A percentile compares a stretch with the other conserved stretches of the same genome.
phyloP scores from a whole-genome alignment of 139 green algal genomes.

The Chlamydomonas sp. region DNA sequence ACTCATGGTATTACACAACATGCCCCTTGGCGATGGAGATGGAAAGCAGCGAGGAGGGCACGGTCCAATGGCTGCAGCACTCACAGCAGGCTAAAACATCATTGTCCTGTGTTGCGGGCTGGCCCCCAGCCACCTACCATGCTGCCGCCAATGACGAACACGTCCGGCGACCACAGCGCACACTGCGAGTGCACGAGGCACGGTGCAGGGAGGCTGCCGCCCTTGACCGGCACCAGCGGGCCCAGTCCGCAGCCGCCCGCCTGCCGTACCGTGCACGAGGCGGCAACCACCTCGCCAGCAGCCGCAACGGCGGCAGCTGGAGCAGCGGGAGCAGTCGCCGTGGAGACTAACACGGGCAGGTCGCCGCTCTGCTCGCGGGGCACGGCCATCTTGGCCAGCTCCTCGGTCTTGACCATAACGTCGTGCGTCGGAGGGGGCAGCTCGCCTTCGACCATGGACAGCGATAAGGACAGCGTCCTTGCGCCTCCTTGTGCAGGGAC shows the following conservation, averaged over 20 bases:
- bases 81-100: not conserved
- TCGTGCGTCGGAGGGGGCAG: too few species aligned
- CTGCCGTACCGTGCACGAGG: not conserved
- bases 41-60: too few species aligned
- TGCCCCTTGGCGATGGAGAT: too few species aligned
- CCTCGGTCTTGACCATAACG: too few species aligned
- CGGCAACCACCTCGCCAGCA: not conserved
- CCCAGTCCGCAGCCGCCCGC: conserved; percentile 37
- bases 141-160: conserved; percentile 32
- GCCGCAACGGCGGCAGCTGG: not conserved
- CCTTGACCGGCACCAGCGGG: conserved; percentile 42
- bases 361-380: too few species aligned
- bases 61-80: too few species aligned
- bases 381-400: too few species aligned
- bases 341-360: too few species aligned
- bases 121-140: conserved; percentile 21
- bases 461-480: too few species aligned
- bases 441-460: too few species aligned
- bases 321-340: not conserved
- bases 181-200: conserved; percentile 71
- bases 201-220: not conserved
- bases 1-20: too few species aligned
- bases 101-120: not conserved
- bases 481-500: too few species aligned
- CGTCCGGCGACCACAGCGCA: conserved; percentile 74